A percentile compares a stretch with the other conserved stretches of the same genome.
phyloP scores from a whole-genome alignment of 73 alveolate species.

The Tetrahymena borealis region DNA sequence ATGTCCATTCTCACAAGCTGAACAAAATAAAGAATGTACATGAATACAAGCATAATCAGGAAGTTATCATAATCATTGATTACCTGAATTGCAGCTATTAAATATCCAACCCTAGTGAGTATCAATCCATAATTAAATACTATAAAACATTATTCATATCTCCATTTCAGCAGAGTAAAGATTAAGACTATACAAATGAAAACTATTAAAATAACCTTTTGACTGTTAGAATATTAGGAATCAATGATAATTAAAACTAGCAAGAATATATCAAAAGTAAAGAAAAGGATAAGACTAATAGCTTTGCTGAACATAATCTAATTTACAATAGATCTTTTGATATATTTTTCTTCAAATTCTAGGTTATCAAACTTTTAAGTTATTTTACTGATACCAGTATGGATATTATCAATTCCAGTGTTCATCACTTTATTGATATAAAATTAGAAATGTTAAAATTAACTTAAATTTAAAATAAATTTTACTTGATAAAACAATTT shows the following conservation, averaged over 20 bases:
- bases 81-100: background rate
- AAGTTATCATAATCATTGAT: background rate
- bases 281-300: background rate
- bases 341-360: background rate
- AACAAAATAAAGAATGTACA: background rate
- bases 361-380: background rate
- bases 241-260: background rate
- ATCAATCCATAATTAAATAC: background rate
- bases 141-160: background rate
- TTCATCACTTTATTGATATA: background rate
- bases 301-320: background rate
- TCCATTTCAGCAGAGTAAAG: background rate
- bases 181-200: background rate
- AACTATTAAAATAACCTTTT: background rate
- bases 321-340: background rate
- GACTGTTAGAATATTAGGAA: background rate
- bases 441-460: background rate
- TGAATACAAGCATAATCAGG: background rate
- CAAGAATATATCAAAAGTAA: background rate
- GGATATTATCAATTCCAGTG: background rate
- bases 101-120: background rate
- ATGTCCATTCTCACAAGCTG: background rate
- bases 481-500: background rate
- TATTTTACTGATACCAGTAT: background rate
- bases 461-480: background rate